Evolutionary conservation across 2,329 filamentous ascomycete genomes (phyloP), one percentile per base, ranked within the genome.

Genomic region (Ophidiomyces ophidiicola): DNA sequence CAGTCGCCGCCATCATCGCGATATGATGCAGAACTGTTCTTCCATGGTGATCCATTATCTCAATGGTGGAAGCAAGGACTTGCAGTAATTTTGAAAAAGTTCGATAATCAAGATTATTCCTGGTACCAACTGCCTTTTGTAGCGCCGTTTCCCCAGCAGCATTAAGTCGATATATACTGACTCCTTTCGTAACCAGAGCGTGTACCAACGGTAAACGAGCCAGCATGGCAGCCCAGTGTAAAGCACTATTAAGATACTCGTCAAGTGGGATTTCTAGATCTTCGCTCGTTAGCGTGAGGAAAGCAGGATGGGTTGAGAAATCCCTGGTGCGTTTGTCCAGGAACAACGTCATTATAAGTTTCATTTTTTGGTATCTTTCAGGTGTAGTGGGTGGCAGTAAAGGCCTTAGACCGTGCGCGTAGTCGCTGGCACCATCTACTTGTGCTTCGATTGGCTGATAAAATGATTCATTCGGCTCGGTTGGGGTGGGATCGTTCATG

Each of bases 11-110:
- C 11, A 90, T 92, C 23, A 96, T 78, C 4, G 90, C 87, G 51
- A 98, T 96, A 55, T 98, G 90, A 55, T 98, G 90, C 17, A 98
- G 67, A 10, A 96, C 86, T 0, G 88, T 96, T 25, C 90, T 74
- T 6, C 87, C 87, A 58, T 86, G 86, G 31, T 82, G 76, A 57
- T 98, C 90, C 15, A 85, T 74, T 30, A 93, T 77, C 49, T 96
- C 87, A 46, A 98, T 92, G 0, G 88, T 88, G 18, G 83, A 75
- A 7, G 86, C 85, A 5, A 98, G 70, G 0, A 94, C 75, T 50
- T 96, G 88, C 1, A 98, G 70, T 1, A 96, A 69, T 44, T 93
- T 85, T 0, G 87, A 83, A 52, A 98, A 98, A 34, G 81, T 90
- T 46, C 78, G 79, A 43, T 87, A 81, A 50, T 96, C 88, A 56